These are phyloP conservation scores for Yarrowia hollandica DNA, from an alignment of 805 yeast genomes.

Conservation along the genomic window DNA sequence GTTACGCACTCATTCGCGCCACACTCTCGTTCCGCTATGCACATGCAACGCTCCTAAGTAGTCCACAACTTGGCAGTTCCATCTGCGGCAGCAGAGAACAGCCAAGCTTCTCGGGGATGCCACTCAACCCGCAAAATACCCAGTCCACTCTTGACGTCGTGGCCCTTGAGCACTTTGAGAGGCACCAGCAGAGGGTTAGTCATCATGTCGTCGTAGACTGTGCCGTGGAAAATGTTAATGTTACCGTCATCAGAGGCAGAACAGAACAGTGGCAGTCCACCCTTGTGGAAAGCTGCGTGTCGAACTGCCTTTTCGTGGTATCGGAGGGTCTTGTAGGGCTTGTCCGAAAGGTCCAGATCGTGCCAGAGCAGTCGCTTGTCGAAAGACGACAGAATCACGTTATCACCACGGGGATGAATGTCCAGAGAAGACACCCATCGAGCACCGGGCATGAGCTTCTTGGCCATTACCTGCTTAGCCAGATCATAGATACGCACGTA, in stretches of 20 bases:
- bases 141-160: slow-evolving; percentile 70
- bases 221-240: slow-evolving; percentile 92
- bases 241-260: slow-evolving; percentile 94
- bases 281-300: slow-evolving; percentile 80
- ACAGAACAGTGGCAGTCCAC: slow-evolving; percentile 83
- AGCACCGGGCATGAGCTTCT: slow-evolving; percentile 91
- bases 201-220: slow-evolving; percentile 93
- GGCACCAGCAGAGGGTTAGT: slow-evolving; percentile 96
- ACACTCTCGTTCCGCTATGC: too few relatives aligned
- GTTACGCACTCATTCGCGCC: too few relatives aligned
- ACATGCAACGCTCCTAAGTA: slow-evolving; percentile 47
- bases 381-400: slow-evolving; percentile 85
- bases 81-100: slow-evolving; percentile 96
- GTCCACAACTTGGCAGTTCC: slow-evolving; percentile 97
- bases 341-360: slow-evolving; percentile 81
- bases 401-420: slow-evolving; percentile 95
- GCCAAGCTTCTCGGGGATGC: slow-evolving; percentile 99
- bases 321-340: slow-evolving; percentile 93
- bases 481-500: slow-evolving; percentile 88
- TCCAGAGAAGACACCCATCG: slow-evolving; percentile 91
- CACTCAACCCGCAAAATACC: slow-evolving; percentile 87
- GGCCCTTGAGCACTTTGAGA: slow-evolving; percentile 89
- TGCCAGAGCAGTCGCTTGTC: slow-evolving; percentile 98
- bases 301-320: slow-evolving; percentile 96
- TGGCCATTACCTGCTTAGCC: slow-evolving; percentile 76